Conservation (phyloP, 768 basidiomycete genomes). For the Kockovaella imperatae region DNA sequence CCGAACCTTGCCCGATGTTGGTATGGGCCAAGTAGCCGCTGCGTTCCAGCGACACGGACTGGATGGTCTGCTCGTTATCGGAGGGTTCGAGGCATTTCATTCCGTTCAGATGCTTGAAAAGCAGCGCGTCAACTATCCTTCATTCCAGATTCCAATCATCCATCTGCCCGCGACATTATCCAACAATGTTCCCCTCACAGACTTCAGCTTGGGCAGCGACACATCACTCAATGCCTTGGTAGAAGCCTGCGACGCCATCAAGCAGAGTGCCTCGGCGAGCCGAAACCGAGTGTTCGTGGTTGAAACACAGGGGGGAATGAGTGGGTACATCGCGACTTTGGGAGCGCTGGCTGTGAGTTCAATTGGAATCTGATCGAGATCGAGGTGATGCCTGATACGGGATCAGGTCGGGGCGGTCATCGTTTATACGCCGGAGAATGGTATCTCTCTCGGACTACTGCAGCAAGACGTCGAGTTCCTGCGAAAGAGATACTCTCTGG, state of each 20-base stretch:
- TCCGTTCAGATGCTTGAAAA: constrained; percentile 69
- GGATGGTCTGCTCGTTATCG: constrained; percentile 77
- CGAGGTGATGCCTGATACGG: not conserved
- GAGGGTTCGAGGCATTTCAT: constrained; percentile 91
- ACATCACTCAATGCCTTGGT: constrained; percentile 97
- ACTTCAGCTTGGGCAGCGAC: constrained; percentile 89
- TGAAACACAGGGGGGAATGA: constrained; percentile 94
- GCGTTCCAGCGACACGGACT: constrained; percentile 81
- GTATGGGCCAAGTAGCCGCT: constrained; percentile 79
- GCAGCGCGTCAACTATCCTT: constrained; percentile 72
- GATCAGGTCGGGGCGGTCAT: constrained; percentile 82
- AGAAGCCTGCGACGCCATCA: constrained; percentile 95
- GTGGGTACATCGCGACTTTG: constrained; percentile 90
- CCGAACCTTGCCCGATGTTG: constrained; percentile 72
- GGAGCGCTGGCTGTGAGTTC: constrained; percentile 83
- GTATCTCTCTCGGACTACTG: constrained; percentile 74
- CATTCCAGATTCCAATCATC: constrained; percentile 90
- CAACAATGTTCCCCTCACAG: constrained; percentile 96
- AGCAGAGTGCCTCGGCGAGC: constrained; percentile 94
- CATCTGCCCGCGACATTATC: constrained; percentile 95
- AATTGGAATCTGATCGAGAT: not conserved
- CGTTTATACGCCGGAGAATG: constrained; percentile 87
- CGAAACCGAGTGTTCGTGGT: constrained; percentile 94
- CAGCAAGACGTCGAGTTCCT: constrained; percentile 80
- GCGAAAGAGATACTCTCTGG: constrained; percentile 72